Base-by-base conservation (phyloP, 495 filamentous ascomycete genomes). In the Aspergillus egyptiacus region DNA sequence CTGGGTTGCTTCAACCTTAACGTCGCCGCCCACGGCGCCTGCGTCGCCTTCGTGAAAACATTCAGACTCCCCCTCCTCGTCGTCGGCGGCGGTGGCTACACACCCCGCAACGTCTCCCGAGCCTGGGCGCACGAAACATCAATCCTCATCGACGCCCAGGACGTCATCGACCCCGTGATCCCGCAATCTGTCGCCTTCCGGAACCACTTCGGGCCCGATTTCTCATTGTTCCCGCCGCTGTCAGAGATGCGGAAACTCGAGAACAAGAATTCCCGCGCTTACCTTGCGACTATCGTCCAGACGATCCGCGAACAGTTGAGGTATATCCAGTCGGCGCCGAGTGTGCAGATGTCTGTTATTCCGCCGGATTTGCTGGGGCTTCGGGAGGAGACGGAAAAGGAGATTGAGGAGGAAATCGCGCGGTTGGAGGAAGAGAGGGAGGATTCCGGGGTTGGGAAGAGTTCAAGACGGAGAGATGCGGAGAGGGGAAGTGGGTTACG, bases 1-100 rank as follows among this genome's bases (percentile, higher is more conserved):
- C 78, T 98, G 0, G 93, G 93, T 36, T 86, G 87, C 57, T 98
- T 98, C 77, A 98, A 97, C 65, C 78, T 98, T 51, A 95, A 95
- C 60, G 93, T 97, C 42, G 79, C 83, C 57, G 91, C 89, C 5
- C 93, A 98, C 68, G 93, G 89, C 32, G 82, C 83, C 52, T 97
- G 94, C 68, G 87, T 97, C 52, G 80, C 81, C 33, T 95, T 82
- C 62, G 85, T 87, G 61, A 96, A 96, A 64, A 80, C 70, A 18
- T 77, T 88, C 51, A 71, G 76, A 14, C 67, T 93, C 0, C 93
- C 91, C 19, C 71, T 97, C 37, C 79, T 98, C 40, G 79, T 98
- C 56, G 83, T 97, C 49, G 93, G 93, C 20, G 93, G 93, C 31
- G 93, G 93, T 45, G 93, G 93, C 10, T 98, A 98, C 69, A 98